Base-by-base conservation (phyloP, 768 basidiomycete species). In the Kwoniella sp. region DNA sequence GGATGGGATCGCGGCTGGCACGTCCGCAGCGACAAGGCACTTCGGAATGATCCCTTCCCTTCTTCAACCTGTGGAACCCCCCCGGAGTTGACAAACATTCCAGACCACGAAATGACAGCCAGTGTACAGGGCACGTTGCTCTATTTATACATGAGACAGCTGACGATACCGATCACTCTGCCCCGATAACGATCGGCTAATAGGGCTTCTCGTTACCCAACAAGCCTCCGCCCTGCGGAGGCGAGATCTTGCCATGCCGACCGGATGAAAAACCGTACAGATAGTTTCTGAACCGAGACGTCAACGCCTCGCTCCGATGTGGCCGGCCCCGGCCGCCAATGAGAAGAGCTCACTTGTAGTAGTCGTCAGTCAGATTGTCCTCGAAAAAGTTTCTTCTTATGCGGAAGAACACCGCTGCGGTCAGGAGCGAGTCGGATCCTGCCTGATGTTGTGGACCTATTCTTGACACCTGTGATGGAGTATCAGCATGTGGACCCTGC, bases 381-480 rank as follows among this genome's bases (percentile, higher is more conserved):
- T 85, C 82, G 77, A 99, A 99, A 77, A 91, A 96, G 14, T 86
- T 74, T 61, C 89, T 84, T 25, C 88, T 83, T 82, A 96, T 88
- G 74, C 91, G 88, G 85, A 98, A 98, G 77, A 96, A 98, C 0
- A 89, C 89, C 2, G 86, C 83, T 2, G 90, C 83, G 6, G 92
- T 96, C 39, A 99, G 81, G 34, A 98, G 84, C 12, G 88, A 89
- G 71, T 98, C 95, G n/a, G 89, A 92, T 12, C 95, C 93, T 9
- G 93, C 91, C 77, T 95, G 93, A 75, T 95, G 91, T 49, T 89
- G 88, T 19, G 84, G 81, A 5, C 89, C 90, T 73, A 90, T 88
- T 37, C 92, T 83, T 75, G 84, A 79, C 25, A 95, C 86, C 91
- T 93, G 65, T 53, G 40, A 14, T 36, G 20, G 20, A 2, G 14